Percentiles rank a stretch among this genome's conserved stretches.
Evolutionary conservation across 148 eudicot species (phyloP).

Genomic region (Nepenthes mirabilis): DNA sequence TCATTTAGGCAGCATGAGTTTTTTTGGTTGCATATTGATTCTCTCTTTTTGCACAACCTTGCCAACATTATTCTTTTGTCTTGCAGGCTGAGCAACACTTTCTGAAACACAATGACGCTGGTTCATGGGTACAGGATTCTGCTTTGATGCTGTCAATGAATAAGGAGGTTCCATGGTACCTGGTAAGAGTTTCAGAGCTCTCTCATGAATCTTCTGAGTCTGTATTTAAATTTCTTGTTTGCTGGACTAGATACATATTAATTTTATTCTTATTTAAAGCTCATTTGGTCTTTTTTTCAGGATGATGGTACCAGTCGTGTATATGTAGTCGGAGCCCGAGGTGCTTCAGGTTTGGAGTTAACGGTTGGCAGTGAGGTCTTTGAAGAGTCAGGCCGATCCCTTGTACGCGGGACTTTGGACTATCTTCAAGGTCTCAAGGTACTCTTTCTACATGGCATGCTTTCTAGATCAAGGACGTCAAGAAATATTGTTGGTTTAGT

Average conservation of each 20-base stretch:
- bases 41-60: neutral
- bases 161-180: slow-evolving; percentile 93
- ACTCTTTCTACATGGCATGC: slow-evolving; percentile 2
- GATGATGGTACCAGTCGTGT: slow-evolving; percentile 93
- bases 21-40: neutral
- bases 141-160: slow-evolving; percentile 80
- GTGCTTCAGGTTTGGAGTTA: slow-evolving; percentile 77
- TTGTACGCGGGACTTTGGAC: slow-evolving; percentile 82
- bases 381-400: slow-evolving; percentile 87
- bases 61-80: neutral
- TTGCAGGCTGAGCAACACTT: slow-evolving; percentile 90
- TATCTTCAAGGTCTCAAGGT: slow-evolving; percentile 96
- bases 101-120: slow-evolving; percentile 93
- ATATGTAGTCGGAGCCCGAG: slow-evolving; percentile 75
- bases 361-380: slow-evolving; percentile 88
- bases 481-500: neutral
- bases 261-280: neutral
- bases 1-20: neutral
- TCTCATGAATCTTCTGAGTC: neutral
- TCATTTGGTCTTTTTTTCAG: slow-evolving; percentile 19
- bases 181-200: slow-evolving; percentile 31
- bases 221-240: neutral
- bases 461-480: neutral
- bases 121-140: slow-evolving; percentile 98
- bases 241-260: neutral